Evolutionary conservation across 495 filamentous ascomycete genomes (phyloP), one percentile per base, ranked within the genome.

Genomic region (Apodospora peruviana): DNA sequence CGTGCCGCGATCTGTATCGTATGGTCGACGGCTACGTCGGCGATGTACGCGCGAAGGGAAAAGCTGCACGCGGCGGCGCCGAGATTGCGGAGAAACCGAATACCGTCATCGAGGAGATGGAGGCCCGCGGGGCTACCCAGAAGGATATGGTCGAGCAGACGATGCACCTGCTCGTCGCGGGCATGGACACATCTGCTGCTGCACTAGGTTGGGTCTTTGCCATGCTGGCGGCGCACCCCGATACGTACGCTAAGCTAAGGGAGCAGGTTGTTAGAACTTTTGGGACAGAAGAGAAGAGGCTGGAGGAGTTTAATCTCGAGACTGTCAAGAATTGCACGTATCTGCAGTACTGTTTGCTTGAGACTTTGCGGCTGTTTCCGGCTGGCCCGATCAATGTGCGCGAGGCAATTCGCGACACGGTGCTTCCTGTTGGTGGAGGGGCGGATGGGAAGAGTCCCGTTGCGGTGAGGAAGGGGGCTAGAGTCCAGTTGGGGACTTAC

Each of bases 1-100:
- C 40, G 2, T 50, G 47, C n/a, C 38, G 27, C 14, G 47, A 51
- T n/a, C 27, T 50, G 32, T 44, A 50, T 8, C 48, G 48, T 16
- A 44, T 50, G 34, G 41, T 50, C 11, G 40, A 44, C 29, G 40
- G 48, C 7, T 44, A 39, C 19, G 48, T 50, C 1, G 24, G 17
- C 4, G 17, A 17, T 19, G 47, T 49, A 40, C 21, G 47, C 35
- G 25, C 38, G 4, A 37, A 35, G 47, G 47, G 47, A 4, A 14
- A 16, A 8, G 27, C 27, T 2, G 45, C 14, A 8, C 34, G 45
- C 2, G 23, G 37, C 4, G 24, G 46, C 7, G 2, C 10, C 17
- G 46, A 32, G n/a, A 9, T 23, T 4, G 4, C 42, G 4, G 46
- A 48, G 18, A 48, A 34, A 17, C 37, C 38, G 16, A n/a, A 42